Base-by-base conservation (phyloP, 2,329 filamentous ascomycete species). In the Coniella lustricola region DNA sequence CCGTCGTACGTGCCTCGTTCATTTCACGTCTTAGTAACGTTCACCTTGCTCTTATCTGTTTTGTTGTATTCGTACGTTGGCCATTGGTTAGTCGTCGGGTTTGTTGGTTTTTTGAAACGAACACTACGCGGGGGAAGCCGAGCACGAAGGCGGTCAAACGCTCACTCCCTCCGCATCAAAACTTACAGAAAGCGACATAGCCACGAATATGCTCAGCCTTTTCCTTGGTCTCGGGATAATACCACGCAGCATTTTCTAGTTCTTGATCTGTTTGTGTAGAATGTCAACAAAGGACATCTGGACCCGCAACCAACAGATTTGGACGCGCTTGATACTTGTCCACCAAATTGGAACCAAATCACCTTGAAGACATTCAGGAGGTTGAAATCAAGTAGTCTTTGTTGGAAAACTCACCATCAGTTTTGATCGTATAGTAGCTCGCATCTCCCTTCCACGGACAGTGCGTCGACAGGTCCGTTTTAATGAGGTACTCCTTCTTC, bases 391-490 rank as follows among this genome's bases (percentile, higher is more conserved):
- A 44, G 20, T 37, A 7, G 18, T 7, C 37, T 22, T 34, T 14
- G 13, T 32, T 46, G 33, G 5, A 14, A 5, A 10, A 50, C 62
- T 46, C 50, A 71, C 72, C 71, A 44, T 72, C 70, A 9, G 72
- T 65, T 10, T 67, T 71, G 48, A 81, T 61, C 18, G 68, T 74
- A 59, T 80, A 81, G 59, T 81, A 81, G 37, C 67, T 73, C 3
- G 77, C 76, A 25, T 71, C 66, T 3, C 77, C 77, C 59, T 81
- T 81, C 75, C 76, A 81, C 0, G 71, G 69, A 49, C 77, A 81
- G 42, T 67, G 62, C 0, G 76, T 79, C 36, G 64, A 67, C 10
- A 70, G 68, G 13, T 68, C 62, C 7, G 74, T 75, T 16, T 66
- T 61, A 35, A 59, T 62, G 52, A 80, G 70, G 54, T 66, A 65